Conservation (phyloP, 176 grass and related monocot species). For the Aegilops sharonensis region DNA sequence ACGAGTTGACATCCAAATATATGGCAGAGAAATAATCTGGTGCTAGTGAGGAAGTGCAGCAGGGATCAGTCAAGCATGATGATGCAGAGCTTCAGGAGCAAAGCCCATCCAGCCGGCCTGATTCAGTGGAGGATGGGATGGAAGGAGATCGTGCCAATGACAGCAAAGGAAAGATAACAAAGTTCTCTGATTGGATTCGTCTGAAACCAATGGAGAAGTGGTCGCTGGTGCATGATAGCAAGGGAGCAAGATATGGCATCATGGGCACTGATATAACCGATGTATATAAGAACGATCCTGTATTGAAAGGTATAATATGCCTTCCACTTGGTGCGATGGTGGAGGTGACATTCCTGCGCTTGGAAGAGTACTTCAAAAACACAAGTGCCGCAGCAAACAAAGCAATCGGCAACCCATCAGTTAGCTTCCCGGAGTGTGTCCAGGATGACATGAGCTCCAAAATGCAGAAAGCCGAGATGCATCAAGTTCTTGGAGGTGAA, state of each 20-base stretch:
- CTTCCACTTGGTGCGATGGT: neutral
- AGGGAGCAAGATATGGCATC: neutral
- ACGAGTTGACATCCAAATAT: slow-evolving; percentile 6
- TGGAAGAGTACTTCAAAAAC: neutral
- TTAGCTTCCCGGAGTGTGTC: neutral
- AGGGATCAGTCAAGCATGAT: neutral
- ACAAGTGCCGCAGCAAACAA: neutral
- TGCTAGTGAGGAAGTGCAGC: neutral
- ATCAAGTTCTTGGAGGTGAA: neutral
- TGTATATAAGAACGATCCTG: neutral
- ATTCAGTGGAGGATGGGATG: neutral
- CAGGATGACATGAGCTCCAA: slow-evolving; percentile 9
- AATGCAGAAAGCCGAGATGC: neutral
- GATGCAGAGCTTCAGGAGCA: neutral
- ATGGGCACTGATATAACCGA: slow-evolving; percentile 1
- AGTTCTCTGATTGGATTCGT: neutral
- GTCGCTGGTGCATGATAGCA: slow-evolving; percentile 4
- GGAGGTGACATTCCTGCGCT: neutral
- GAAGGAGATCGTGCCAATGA: neutral
- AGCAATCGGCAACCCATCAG: neutral
- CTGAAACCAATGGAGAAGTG: neutral
- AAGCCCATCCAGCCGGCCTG: neutral
- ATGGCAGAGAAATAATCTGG: neutral
- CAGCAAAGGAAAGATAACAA: neutral
- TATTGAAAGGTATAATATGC: neutral